Base-by-base conservation (phyloP, 2,329 filamentous ascomycete species). In the Geosmithia putterillii region DNA sequence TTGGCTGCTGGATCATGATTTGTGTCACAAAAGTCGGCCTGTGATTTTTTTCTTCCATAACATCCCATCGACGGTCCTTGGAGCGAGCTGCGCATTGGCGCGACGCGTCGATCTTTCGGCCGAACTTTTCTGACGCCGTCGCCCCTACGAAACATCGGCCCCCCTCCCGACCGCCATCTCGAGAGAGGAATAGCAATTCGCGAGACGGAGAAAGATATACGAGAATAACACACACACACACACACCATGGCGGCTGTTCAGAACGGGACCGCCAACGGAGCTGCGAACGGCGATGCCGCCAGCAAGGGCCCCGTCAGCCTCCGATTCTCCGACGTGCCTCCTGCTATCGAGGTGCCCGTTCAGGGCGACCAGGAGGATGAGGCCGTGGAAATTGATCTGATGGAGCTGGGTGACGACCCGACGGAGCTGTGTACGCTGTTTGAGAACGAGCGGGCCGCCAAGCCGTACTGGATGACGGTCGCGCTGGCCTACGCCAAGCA, bases 401-500 rank as follows among this genome's bases (percentile, higher is more conserved):
- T 89, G 58, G 86, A 90, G 50, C 79, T 95, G 35, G 78, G 89
- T 47, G 92, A 96, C 60, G 92, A 96, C 58, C 86, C 87, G 18
- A 95, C 86, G 40, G 92, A 98, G 66, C 75, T 98, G 5, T 98
- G 92, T 62, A 92, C 86, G 23, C 74, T 98, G 42, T 79, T 98
- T 49, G 90, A 98, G 66, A 94, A 92, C 57, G 94, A 98, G 62
- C 81, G 83, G 56, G 89, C 88, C 15, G 83, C 86, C 34, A 88
- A 90, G 55, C 86, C 82, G 42, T 94, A 94, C 53, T 98, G 94
- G 94, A 90, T 98, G 72, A 90, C 87, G n/a, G 92, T 96, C 51
- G 86, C 94, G 37, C 73, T 96, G 46, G 90, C 90, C 40, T 98
- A 98, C 58, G 90, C 92, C 36, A 98, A 96, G 67, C 87, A 95